These are phyloP conservation scores for Phytophthora cryptogea DNA, from an alignment of 352 stramenopile species.

Conservation along the genomic window DNA sequence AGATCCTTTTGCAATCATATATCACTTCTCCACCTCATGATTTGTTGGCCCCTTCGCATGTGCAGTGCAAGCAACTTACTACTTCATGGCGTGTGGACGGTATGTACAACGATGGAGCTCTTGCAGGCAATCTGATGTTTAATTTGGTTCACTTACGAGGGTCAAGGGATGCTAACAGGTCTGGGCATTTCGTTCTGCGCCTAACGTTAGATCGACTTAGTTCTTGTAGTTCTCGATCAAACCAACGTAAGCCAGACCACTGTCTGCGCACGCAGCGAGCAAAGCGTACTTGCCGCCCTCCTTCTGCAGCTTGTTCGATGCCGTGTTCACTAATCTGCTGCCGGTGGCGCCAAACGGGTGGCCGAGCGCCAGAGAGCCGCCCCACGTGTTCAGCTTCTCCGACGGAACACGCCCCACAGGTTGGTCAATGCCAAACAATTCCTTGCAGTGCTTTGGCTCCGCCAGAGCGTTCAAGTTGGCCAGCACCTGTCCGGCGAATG, in stretches of 20 bases:
- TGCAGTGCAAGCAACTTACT: too few relatives aligned
- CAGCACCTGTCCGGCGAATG: constrained; percentile 98
- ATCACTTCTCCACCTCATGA: constrained; percentile 12
- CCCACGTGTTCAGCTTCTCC: constrained; percentile 98
- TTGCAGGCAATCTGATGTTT: not conserved
- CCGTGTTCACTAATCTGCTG: constrained; percentile 95
- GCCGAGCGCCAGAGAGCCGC: constrained; percentile 95
- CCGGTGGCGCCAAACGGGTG: constrained; percentile 99
- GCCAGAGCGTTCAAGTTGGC: constrained; percentile 96
- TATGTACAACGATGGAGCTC: not conserved
- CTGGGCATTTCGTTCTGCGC: constrained; percentile 12
- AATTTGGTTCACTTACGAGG: constrained; percentile 13
- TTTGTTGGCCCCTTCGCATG: not conserved
- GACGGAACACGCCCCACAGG: constrained; percentile 92
- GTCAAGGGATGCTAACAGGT: constrained; percentile 4
- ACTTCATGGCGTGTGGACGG: not conserved
- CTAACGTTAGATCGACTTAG: constrained; percentile 22
- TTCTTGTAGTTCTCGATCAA: constrained; percentile 92
- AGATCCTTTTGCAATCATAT: constrained; percentile 37
- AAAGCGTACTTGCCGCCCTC: constrained; percentile 96
- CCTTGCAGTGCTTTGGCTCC: constrained; percentile 94
- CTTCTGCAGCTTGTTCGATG: constrained; percentile 96
- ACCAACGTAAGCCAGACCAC: constrained; percentile 95
- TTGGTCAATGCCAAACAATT: constrained; percentile 91
- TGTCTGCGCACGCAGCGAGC: constrained; percentile 97